A percentile compares a stretch with the other conserved stretches of the same genome.
These are phyloP conservation scores for Sparassis latifolia DNA, from an alignment of 1,284 basidiomycete genomes.

Conservation along the genomic window DNA sequence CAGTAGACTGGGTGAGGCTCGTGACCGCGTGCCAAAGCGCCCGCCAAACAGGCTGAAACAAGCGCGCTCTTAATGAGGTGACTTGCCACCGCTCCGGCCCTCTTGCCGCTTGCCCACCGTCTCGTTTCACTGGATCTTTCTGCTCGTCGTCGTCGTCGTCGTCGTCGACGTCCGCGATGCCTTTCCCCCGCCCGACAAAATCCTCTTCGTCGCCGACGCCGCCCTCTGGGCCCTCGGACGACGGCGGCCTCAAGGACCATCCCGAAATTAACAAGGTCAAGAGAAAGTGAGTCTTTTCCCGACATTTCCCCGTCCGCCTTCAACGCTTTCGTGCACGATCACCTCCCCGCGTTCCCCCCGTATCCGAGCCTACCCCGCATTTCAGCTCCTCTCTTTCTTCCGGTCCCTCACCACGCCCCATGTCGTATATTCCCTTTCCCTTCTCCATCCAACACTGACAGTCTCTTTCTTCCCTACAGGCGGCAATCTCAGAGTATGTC, in stretches of 20 bases:
- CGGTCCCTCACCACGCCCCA: constrained; percentile 10
- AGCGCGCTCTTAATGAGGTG: too few relatives aligned
- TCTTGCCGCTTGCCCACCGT: too few relatives aligned
- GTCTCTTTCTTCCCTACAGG: constrained; percentile 34
- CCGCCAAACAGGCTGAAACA: too few relatives aligned
- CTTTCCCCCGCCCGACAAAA: constrained; percentile 60
- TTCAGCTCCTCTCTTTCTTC: constrained; percentile 22
- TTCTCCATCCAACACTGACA: constrained; percentile 15
- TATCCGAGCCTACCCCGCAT: constrained; percentile 30
- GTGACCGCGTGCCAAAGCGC: too few relatives aligned
- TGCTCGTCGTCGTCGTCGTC: too few relatives aligned
- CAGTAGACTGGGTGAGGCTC: too few relatives aligned
- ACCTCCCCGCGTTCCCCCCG: constrained; percentile 14
- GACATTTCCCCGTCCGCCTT: constrained; percentile 32
- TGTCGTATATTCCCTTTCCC: constrained; percentile 17
- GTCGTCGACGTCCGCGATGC: constrained; percentile 34
- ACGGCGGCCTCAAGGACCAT: constrained; percentile 41
- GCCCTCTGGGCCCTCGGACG: constrained; percentile 63
- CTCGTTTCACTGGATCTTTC: too few relatives aligned
- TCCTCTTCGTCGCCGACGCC: constrained; percentile 52
- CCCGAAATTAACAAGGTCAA: constrained; percentile 63
- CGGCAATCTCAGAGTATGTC: constrained; percentile 72
- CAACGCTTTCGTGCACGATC: constrained; percentile 10
- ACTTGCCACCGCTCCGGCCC: too few relatives aligned
- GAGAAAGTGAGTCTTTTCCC: constrained; percentile 58